A percentile compares a stretch with the other conserved stretches of the same genome.
phyloP scores from a whole-genome alignment of 805 yeast genomes.

The Saturnispora gosingensis region DNA sequence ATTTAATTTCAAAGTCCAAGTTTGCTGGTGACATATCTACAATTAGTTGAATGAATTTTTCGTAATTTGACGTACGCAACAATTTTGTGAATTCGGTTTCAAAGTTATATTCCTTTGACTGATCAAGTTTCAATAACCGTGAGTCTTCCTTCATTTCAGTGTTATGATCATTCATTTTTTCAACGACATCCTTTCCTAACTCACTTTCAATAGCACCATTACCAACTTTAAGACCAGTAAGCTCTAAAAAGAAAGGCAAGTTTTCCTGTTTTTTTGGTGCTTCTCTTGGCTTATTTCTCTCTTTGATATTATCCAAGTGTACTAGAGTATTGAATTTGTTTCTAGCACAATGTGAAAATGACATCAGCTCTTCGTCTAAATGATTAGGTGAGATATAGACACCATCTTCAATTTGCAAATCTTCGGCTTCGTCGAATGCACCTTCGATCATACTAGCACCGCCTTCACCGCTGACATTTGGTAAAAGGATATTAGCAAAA shows the following conservation, averaged over 20 bases:
- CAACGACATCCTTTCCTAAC: constrained; percentile 21
- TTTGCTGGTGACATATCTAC: constrained; percentile 61
- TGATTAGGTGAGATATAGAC: constrained; percentile 51
- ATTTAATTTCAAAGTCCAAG: constrained; percentile 79
- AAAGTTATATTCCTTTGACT: constrained; percentile 36
- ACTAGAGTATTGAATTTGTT: constrained; percentile 68
- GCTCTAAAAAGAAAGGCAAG: constrained; percentile 70
- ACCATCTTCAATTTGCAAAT: constrained; percentile 20
- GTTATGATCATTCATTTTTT: constrained; percentile 21
- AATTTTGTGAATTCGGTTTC: constrained; percentile 67
- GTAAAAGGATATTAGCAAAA: constrained; percentile 53
- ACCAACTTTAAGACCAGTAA: constrained; percentile 59
- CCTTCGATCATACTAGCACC: constrained; percentile 68
- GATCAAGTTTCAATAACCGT: constrained; percentile 28
- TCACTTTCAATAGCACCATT: constrained; percentile 53
- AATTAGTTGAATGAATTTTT: constrained; percentile 45
- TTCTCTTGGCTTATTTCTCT: constrained; percentile 83
- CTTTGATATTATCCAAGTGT: constrained; percentile 74
- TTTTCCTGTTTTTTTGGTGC: constrained; percentile 78
- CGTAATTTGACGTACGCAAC: constrained; percentile 49
- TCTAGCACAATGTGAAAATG: constrained; percentile 72
- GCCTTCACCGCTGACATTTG: constrained; percentile 72
- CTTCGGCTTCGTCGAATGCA: constrained; percentile 45
- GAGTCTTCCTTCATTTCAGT: constrained; percentile 17
- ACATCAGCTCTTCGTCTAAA: constrained; percentile 51